Conservation (phyloP, 2,329 filamentous ascomycete species). For the Metarhizium rileyi region DNA sequence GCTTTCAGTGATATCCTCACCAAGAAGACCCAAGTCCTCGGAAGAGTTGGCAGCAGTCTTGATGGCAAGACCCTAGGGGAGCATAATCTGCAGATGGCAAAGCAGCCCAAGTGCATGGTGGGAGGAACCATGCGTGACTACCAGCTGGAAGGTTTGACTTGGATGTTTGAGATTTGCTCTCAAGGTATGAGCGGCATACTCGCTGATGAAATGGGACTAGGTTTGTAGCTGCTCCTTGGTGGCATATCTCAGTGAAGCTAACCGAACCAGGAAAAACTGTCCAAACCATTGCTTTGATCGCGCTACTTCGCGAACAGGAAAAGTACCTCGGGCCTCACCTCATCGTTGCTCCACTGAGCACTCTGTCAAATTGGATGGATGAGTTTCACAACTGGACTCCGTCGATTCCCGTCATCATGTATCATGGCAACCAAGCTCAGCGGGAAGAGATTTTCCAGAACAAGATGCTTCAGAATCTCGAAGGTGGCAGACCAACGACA, state of each 20-base stretch:
- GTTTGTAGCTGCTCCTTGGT: constrained; percentile 23
- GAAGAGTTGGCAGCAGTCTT: constrained; percentile 49
- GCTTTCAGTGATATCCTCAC: constrained; percentile 54
- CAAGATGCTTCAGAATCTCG: constrained; percentile 60
- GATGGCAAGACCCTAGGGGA: constrained; percentile 51
- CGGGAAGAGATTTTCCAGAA: constrained; percentile 66
- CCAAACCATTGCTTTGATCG: constrained; percentile 81
- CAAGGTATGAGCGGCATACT: constrained; percentile 88
- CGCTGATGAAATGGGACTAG: constrained; percentile 87
- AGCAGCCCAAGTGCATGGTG: constrained; percentile 75
- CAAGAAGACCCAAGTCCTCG: constrained; percentile 52
- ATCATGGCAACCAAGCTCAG: constrained; percentile 75
- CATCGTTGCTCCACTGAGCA: constrained; percentile 83
- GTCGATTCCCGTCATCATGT: constrained; percentile 76
- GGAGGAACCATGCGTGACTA: constrained; percentile 91
- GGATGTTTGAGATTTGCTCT: constrained; percentile 74
- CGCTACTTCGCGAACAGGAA: constrained; percentile 78
- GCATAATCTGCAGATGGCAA: constrained; percentile 65
- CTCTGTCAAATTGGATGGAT: constrained; percentile 89
- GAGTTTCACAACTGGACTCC: constrained; percentile 91
- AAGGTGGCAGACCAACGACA: constrained; percentile 44
- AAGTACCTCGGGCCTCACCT: constrained; percentile 78
- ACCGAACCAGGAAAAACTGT: constrained; percentile 65
- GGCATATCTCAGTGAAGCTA: background rate
- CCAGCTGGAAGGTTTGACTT: constrained; percentile 87